Evolutionary conservation across 2,329 filamentous ascomycete genomes (phyloP), one percentile per base, ranked within the genome.

Genomic region (Metarhizium rileyi): DNA sequence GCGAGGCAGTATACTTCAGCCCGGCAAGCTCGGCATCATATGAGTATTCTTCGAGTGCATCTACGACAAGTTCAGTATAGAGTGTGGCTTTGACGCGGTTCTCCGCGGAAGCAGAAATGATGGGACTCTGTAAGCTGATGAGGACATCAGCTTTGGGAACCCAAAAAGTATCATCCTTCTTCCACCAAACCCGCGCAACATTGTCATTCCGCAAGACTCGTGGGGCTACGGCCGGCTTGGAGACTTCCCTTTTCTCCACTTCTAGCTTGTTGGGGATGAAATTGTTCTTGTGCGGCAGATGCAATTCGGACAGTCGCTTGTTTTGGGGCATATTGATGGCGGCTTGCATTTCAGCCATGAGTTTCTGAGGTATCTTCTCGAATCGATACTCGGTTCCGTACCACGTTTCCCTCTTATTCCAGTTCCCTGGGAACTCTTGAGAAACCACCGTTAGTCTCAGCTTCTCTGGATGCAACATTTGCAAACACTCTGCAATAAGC

Each of bases 131-230:
- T 56, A 94, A 76, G 57, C 84, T 88, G 55, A 95, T 80, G 56
- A 90, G 80, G 18, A 97, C 73, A 52, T 90, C 93, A 3, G 88
- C 93, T 66, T 95, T 95, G 8, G 93, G 93, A 9, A 97, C 93
- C 90, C 91, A 97, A 68, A 97, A 98, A 0, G 84, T 90, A 59
- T 98, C 93, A 60, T 98, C 93, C 69, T 97, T 97, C 74, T 98
- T 98, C 74, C 84, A 96, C 93, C 93, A 98, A 3, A 88, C 85
- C 27, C 90, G 83, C 1, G 87, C 83, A 30, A 82, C 72, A 5
- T 83, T 76, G 57, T 96, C 91, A 59, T 95, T 90, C 56, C 90
- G 83, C 54, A 98, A 84, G 23, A 98, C 74, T 53, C 83, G 85
- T 0, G 93, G 93, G 1, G 81, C 75, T 49, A 86, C 77, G 0